These are phyloP conservation scores for Mycoemilia scoparia DNA, from an alignment of 192 early-diverging fungal species.

Conservation along the genomic window DNA sequence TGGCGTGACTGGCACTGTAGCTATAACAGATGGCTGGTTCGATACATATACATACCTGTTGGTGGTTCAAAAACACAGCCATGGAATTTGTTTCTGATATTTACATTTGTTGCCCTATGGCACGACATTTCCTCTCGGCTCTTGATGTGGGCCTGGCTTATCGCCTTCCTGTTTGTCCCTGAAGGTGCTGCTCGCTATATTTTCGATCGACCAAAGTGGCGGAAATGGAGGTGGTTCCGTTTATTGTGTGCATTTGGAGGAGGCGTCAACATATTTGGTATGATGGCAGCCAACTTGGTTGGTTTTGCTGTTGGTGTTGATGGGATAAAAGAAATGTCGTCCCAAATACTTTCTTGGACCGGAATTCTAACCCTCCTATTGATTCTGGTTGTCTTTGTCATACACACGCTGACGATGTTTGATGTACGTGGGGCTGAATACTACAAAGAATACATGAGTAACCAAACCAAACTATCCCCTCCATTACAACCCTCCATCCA, in stretches of 20 bases:
- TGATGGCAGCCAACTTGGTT: conserved; percentile 95
- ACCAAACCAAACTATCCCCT: no score
- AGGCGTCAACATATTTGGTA: conserved; percentile 70
- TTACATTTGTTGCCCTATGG: conserved; percentile 97
- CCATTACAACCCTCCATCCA: no score
- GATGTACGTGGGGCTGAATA: conserved; percentile 61
- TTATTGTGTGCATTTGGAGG: conserved; percentile 67
- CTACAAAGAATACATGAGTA: conserved; percentile 16
- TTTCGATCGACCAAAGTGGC: conserved; percentile 14
- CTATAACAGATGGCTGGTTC: conserved; percentile 77
- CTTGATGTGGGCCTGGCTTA: conserved; percentile 84
- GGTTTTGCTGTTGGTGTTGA: conserved; percentile 85
- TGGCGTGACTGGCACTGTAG: conserved; percentile 95
- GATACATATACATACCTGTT: conserved; percentile 81
- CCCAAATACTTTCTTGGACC: conserved; percentile 31
- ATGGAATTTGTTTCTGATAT: conserved; percentile 70
- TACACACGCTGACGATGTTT: conserved; percentile 60
- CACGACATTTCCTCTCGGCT: conserved; percentile 78
- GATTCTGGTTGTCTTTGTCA: conserved; percentile 35
- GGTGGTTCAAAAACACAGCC: conserved; percentile 53
- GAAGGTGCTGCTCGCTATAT: conserved; percentile 47
- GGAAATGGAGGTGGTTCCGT: conserved; percentile 36
- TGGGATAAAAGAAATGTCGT: conserved; percentile 57
- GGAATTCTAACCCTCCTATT: conserved; percentile 30
- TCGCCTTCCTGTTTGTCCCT: conserved; percentile 69